phyloP scores from a whole-genome alignment of 2,329 filamentous ascomycete genomes.

The Sphaerulina vaccinii region DNA sequence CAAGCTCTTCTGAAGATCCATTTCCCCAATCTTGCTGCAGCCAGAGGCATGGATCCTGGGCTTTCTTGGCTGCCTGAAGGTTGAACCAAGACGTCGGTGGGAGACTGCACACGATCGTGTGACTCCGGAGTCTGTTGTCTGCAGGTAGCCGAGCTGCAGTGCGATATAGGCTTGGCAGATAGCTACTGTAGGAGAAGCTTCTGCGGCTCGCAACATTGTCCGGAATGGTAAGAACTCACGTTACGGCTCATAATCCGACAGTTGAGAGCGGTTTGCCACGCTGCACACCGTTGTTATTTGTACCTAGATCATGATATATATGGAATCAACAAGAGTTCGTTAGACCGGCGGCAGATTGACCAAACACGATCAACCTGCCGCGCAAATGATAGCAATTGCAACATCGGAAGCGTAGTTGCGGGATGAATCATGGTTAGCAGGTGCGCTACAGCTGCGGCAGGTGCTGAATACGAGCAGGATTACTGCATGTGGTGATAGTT shows the following conservation, averaged over 20 bases:
- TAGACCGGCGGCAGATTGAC: background rate
- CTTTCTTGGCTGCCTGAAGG: background rate
- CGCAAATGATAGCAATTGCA: background rate
- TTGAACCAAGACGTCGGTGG: background rate
- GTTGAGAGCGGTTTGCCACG: background rate
- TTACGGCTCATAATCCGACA: too few species aligned
- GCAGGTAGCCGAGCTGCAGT: constrained; percentile 5
- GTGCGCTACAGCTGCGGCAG: constrained; percentile 13
- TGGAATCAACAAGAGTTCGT: background rate
- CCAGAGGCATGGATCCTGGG: too few species aligned
- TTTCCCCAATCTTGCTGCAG: too few species aligned
- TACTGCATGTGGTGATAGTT: constrained; percentile 11
- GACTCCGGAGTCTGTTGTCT: background rate
- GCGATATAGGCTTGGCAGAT: background rate
- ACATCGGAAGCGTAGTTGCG: background rate
- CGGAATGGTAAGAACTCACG: too few species aligned
- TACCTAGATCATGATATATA: too few species aligned
- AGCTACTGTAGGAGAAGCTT: too few species aligned
- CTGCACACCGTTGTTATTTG: background rate
- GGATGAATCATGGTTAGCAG: constrained; percentile 1
- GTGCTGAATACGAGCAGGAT: constrained; percentile 18
- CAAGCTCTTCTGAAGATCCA: too few species aligned
- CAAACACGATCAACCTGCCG: background rate
- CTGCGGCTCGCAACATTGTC: too few species aligned
- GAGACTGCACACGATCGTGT: constrained; percentile 3